Percentiles rank a stretch among this genome's conserved stretches.
Evolutionary conservation across 805 yeast species (phyloP).

Genomic region (Pichia paraexigua): DNA sequence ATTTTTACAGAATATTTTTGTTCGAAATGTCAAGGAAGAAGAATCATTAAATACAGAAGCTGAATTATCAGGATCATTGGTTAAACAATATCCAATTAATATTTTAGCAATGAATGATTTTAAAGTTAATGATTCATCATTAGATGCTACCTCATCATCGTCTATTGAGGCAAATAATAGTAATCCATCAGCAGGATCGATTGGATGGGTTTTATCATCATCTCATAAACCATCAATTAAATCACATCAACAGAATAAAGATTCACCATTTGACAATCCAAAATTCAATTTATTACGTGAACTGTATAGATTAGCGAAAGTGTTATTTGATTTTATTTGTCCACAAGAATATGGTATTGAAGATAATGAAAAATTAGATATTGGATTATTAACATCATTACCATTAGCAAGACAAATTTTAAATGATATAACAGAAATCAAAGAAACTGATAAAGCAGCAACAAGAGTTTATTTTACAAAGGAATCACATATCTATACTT

Average conservation of each 20-base stretch:
- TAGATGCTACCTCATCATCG: slow-evolving; percentile 18
- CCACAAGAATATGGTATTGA: slow-evolving; percentile 99
- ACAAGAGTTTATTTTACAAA: slow-evolving; percentile 89
- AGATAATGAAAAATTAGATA: slow-evolving; percentile 89
- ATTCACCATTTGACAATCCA: slow-evolving; percentile 65
- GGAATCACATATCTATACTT: slow-evolving; percentile 93
- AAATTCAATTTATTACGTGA: slow-evolving; percentile 78
- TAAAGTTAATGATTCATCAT: slow-evolving; percentile 42
- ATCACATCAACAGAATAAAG: slow-evolving; percentile 10
- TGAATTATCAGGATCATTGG: slow-evolving; percentile 42
- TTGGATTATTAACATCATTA: slow-evolving; percentile 87
- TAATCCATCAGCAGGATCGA: slow-evolving; percentile 45
- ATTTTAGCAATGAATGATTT: slow-evolving; percentile 70
- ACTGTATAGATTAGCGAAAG: slow-evolving; percentile 82
- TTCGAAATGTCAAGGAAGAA: slow-evolving; percentile 39
- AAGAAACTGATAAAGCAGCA: slow-evolving; percentile 71
- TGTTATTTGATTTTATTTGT: slow-evolving; percentile 91
- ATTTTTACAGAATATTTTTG: slow-evolving; percentile 75
- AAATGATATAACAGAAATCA: slow-evolving; percentile 71
- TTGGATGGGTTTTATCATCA: slow-evolving; percentile 58
- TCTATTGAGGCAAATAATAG: slow-evolving; percentile 15
- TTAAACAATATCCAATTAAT: slow-evolving; percentile 66
- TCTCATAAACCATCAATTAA: slow-evolving; percentile 25
- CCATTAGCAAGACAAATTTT: slow-evolving; percentile 88
- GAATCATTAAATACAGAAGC: slow-evolving; percentile 29